Evolutionary conservation across 2,329 filamentous ascomycete species (phyloP).

Genomic region (Didymella sp.): DNA sequence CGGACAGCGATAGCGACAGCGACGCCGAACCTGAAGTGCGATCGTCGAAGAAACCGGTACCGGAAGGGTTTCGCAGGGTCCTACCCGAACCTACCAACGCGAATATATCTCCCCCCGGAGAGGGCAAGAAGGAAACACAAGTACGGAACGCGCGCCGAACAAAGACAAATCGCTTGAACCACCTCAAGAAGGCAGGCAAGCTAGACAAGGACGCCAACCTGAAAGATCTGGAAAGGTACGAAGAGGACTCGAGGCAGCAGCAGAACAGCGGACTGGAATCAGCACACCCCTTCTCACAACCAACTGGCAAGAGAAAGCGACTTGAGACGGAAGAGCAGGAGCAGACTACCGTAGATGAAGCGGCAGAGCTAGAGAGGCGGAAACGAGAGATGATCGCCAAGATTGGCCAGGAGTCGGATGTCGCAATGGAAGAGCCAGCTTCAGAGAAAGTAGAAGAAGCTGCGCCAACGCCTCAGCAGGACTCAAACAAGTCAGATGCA

Average conservation of each 20-base stretch:
- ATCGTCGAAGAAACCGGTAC: constrained; percentile 28
- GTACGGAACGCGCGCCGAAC: constrained; percentile 63
- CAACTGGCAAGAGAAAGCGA: constrained; percentile 34
- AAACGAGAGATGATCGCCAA: constrained; percentile 35
- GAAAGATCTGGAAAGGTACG: constrained; percentile 58
- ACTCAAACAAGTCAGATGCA: neutral
- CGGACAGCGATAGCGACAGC: constrained; percentile 51
- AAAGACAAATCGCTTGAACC: constrained; percentile 57
- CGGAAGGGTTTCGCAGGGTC: constrained; percentile 4
- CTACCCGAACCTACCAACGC: neutral
- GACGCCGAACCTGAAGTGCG: constrained; percentile 40
- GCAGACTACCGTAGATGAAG: constrained; percentile 13
- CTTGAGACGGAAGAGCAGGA: constrained; percentile 29
- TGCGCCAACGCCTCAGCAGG: neutral
- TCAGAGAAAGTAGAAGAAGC: neutral
- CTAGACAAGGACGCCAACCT: constrained; percentile 61
- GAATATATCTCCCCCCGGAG: constrained; percentile 51
- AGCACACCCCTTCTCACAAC: constrained; percentile 17
- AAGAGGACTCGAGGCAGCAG: constrained; percentile 39
- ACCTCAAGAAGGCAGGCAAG: constrained; percentile 62
- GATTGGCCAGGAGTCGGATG: constrained; percentile 16
- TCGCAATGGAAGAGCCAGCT: constrained; percentile 4
- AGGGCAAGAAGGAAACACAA: constrained; percentile 60
- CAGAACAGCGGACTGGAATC: constrained; percentile 1
- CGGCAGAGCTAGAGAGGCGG: constrained; percentile 29